A percentile compares a stretch with the other conserved stretches of the same genome.
Evolutionary conservation across 495 filamentous ascomycete species (phyloP).

Genomic region (Penicillium argentinense): DNA sequence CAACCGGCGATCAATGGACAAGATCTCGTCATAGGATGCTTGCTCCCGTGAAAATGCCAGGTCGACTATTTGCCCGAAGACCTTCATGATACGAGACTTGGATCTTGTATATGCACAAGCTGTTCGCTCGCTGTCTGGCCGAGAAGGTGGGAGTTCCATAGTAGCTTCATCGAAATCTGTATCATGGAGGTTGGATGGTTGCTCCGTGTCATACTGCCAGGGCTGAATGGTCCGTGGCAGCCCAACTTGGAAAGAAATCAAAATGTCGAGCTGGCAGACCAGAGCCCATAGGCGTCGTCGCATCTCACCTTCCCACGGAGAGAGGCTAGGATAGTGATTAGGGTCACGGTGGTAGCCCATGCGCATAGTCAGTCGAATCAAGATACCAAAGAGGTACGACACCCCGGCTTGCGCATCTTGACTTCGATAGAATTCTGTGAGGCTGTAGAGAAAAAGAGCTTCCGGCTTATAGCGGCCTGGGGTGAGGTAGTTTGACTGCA

Average conservation of each 20-base stretch:
- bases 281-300: constrained; percentile 42
- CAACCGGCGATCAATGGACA: constrained; percentile 71
- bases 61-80: constrained; percentile 49
- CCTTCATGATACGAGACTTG: constrained; percentile 41
- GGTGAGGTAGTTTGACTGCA: constrained; percentile 33
- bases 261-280: constrained; percentile 39
- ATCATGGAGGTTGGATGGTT: constrained; percentile 44
- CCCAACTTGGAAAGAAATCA: constrained; percentile 48
- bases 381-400: constrained; percentile 37
- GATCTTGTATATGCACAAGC: constrained; percentile 34
- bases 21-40: constrained; percentile 73
- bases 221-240: constrained; percentile 44
- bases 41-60: constrained; percentile 39
- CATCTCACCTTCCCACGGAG: constrained; percentile 45
- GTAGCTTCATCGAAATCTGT: constrained; percentile 42
- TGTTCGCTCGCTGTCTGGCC: constrained; percentile 39
- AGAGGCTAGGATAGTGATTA: constrained; percentile 35
- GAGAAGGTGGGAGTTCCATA: constrained; percentile 32
- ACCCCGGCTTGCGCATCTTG: constrained; percentile 38
- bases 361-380: constrained; percentile 41
- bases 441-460: constrained; percentile 37
- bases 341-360: constrained; percentile 50
- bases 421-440: constrained; percentile 38
- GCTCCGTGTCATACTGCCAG: constrained; percentile 43
- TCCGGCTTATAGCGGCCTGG: constrained; percentile 38